phyloP scores from a whole-genome alignment of 1,284 basidiomycete species.

The Xerocomus amazonicus region DNA sequence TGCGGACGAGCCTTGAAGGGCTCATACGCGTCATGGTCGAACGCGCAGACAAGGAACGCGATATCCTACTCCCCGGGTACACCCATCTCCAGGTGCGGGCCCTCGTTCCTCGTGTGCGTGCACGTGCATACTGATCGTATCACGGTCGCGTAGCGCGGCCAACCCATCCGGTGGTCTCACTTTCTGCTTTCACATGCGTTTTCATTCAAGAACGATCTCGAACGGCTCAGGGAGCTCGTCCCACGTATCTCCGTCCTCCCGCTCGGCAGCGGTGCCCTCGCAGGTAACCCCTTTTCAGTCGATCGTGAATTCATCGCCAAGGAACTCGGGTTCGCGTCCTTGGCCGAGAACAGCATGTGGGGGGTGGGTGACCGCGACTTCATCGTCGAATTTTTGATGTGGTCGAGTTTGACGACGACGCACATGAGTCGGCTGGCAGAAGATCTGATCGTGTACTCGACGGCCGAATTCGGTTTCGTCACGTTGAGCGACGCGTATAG shows the following conservation, averaged over 20 bases:
- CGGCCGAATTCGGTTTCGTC: conserved; percentile 95
- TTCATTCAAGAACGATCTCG: conserved; percentile 85
- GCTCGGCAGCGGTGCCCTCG: conserved; percentile 90
- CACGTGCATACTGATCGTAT: conserved; percentile 1
- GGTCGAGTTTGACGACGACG: conserved; percentile 88
- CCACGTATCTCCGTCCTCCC: conserved; percentile 91
- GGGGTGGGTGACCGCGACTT: conserved; percentile 97
- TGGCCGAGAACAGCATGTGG: conserved; percentile 93
- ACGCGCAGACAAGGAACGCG: conserved; percentile 89
- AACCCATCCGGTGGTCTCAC: conserved; percentile 99
- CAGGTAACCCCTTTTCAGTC: conserved; percentile 92
- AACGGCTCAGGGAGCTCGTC: conserved; percentile 80
- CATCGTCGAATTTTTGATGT: conserved; percentile 96
- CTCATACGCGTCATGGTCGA: conserved; percentile 87
- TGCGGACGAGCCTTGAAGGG: conserved; percentile 72
- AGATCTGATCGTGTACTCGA: conserved; percentile 95
- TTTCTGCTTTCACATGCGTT: conserved; percentile 93
- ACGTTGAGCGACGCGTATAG: conserved; percentile 95
- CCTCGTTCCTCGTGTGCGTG: neutral
- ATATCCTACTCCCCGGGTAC: conserved; percentile 91
- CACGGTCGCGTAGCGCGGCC: conserved; percentile 65
- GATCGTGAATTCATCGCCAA: conserved; percentile 86
- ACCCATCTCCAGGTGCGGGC: conserved; percentile 86
- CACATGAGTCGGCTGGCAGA: conserved; percentile 95
- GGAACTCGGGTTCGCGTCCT: conserved; percentile 80